A percentile compares a stretch with the other conserved stretches of the same genome.
phyloP scores from a whole-genome alignment of 257 asterid species.

The Asclepias syriaca region DNA sequence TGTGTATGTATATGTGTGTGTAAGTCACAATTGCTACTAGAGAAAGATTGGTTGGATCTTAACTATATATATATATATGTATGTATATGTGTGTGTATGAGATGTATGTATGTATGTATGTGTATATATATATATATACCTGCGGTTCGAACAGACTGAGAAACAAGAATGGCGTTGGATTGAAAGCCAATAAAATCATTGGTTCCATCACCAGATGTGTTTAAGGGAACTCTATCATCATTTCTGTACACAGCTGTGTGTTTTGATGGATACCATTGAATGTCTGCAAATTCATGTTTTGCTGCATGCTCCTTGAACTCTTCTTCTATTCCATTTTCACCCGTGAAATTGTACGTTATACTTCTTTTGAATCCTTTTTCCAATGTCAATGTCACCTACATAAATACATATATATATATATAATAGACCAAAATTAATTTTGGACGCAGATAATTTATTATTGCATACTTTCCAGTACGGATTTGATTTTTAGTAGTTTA shows the following conservation, averaged over 20 bases:
- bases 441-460: no score
- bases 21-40: no score
- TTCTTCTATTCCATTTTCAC: slow-evolving; percentile 48
- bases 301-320: slow-evolving; percentile 53
- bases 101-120: no score
- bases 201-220: slow-evolving; percentile 55
- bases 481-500: no score
- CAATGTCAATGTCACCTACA: slow-evolving; percentile 58
- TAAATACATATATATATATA: no score
- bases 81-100: no score
- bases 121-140: slow-evolving; percentile 27
- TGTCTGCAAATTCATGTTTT: slow-evolving; percentile 69
- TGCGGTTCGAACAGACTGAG: slow-evolving; percentile 49
- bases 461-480: no score
- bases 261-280: slow-evolving; percentile 89
- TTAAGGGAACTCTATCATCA: slow-evolving; percentile 53
- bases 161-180: slow-evolving; percentile 42
- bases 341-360: slow-evolving; percentile 49
- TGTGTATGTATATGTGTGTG: no score
- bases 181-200: slow-evolving; percentile 85
- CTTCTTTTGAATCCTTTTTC: slow-evolving; percentile 71
- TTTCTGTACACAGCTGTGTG: slow-evolving; percentile 64
- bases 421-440: no score
- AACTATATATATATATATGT: no score
- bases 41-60: no score